Base-by-base conservation (phyloP, 306 rosid species). In the Canavalia gladiata region DNA sequence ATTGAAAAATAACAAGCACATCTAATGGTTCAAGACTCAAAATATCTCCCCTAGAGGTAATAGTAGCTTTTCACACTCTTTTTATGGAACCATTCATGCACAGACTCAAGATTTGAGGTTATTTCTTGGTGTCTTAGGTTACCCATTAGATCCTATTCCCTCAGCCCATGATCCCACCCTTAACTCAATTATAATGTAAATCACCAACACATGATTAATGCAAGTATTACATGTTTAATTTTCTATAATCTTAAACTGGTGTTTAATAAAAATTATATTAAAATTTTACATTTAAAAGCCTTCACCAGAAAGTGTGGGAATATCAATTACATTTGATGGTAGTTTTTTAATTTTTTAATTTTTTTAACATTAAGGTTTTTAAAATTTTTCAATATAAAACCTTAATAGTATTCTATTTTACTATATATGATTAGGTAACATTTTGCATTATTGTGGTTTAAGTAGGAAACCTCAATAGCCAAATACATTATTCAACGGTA, bases 141-240 rank as follows among this genome's bases (percentile, higher is more conserved):
- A 98, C 64, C 99, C 99, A 1, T 86, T 95, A 29, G 99, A 98
- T n/a, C 99, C 98, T 54, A 90, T 95, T 74, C 97, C 98, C 3
- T 87, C 87, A 3, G 84, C 74, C 9, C 82, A 77, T 65, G 86
- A 89, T 55, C 87, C 90, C 2, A 6, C 80, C 7, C 72, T 81
- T 29, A 78, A 49, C 64, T 37, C 2, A 37, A 37, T 37, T 37
- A 37, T 4, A 37, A 37, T 37, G 3, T 4, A 37, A 37, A 37
- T 37, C 41, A 37, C 41, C 4, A 37, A 2, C 4, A 4, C 41
- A 18, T 18, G 25, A 18, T 18, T 18, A 18, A 18, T 18, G 25
- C 25, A 18, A 18, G 25, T 18, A 18, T 18, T 18, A 18, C 25
- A 18, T 18, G 25, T 18, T 18, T 18, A 18, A 18, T 18, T 18